These are phyloP conservation scores for Xylaria sp. DNA, from an alignment of 2,329 filamentous ascomycete genomes.

Conservation along the genomic window DNA sequence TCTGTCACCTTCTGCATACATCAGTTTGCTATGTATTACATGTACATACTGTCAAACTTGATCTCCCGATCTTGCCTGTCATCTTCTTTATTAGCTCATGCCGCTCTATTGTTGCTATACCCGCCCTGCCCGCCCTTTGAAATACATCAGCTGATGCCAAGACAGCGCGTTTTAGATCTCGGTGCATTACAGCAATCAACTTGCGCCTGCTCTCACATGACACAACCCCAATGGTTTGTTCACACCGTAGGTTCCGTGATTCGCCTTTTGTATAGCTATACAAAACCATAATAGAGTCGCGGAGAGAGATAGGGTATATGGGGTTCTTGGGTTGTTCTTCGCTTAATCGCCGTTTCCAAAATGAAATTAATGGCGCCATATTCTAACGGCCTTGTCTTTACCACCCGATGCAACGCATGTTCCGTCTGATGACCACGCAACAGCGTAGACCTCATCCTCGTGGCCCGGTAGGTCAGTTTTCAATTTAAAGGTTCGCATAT, in stretches of 20 bases:
- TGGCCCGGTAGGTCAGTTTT: slow-evolving; percentile 32
- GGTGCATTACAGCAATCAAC: neutral
- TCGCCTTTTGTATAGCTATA: too few species aligned
- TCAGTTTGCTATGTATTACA: neutral
- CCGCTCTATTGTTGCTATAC: neutral
- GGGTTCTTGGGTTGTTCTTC: neutral
- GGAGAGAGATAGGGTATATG: neutral
- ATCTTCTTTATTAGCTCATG: neutral
- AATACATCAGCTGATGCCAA: neutral
- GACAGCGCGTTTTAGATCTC: neutral
- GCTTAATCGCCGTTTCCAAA: neutral
- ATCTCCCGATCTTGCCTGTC: neutral
- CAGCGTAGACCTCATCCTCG: slow-evolving; percentile 47
- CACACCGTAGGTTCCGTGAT: too few species aligned
- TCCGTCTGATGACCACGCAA: slow-evolving; percentile 94
- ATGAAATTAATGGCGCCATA: slow-evolving; percentile 66
- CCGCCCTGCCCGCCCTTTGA: neutral
- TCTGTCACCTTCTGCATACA: neutral
- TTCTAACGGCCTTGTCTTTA: slow-evolving; percentile 80
- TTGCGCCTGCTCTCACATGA: neutral
- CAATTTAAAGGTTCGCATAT: slow-evolving; percentile 83
- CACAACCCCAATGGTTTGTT: too few species aligned
- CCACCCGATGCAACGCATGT: slow-evolving; percentile 88
- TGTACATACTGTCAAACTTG: neutral
- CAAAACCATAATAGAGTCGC: too few species aligned